Percentiles rank a stretch among this genome's conserved stretches.
Evolutionary conservation across 805 yeast genomes (phyloP).

Genomic region (Debaryomyces hansenii): DNA sequence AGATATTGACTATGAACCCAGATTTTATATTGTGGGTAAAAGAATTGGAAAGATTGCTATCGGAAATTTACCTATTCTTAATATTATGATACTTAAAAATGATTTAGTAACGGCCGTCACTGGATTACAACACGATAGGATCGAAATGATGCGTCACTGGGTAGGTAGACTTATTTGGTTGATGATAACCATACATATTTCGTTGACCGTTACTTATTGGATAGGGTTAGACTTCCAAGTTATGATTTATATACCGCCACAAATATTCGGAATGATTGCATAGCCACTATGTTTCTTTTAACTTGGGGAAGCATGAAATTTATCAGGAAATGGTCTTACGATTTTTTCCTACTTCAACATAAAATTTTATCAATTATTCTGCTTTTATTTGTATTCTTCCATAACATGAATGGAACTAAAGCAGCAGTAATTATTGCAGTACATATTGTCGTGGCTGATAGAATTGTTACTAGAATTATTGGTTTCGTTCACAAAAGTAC

Average conservation of each 20-base stretch:
- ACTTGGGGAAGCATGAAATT: constrained; percentile 35
- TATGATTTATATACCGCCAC: constrained; percentile 49
- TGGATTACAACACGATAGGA: constrained; percentile 43
- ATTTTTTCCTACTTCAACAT: constrained; percentile 45
- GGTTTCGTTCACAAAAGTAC: constrained; percentile 29
- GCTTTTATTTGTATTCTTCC: constrained; percentile 43
- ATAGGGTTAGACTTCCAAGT: constrained; percentile 31
- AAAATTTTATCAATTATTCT: constrained; percentile 40
- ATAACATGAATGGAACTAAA: constrained; percentile 30
- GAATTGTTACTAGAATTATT: constrained; percentile 30
- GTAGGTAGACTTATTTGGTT: constrained; percentile 40
- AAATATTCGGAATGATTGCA: constrained; percentile 49
- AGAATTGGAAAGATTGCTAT: constrained; percentile 40
- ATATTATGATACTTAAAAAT: constrained; percentile 38
- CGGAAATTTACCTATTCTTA: constrained; percentile 40
- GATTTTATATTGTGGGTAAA: constrained; percentile 41
- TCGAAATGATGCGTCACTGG: constrained; percentile 45
- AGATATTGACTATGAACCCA: constrained; percentile 41
- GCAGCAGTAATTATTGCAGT: constrained; percentile 40
- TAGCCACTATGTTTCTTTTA: constrained; percentile 36
- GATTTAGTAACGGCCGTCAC: constrained; percentile 38
- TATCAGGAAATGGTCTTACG: constrained; percentile 40
- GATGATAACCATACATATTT: constrained; percentile 35
- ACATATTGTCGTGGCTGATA: constrained; percentile 43
- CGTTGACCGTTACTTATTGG: constrained; percentile 40